phyloP scores from a whole-genome alignment of 305 asterid species.

The Fraxinus velutina region DNA sequence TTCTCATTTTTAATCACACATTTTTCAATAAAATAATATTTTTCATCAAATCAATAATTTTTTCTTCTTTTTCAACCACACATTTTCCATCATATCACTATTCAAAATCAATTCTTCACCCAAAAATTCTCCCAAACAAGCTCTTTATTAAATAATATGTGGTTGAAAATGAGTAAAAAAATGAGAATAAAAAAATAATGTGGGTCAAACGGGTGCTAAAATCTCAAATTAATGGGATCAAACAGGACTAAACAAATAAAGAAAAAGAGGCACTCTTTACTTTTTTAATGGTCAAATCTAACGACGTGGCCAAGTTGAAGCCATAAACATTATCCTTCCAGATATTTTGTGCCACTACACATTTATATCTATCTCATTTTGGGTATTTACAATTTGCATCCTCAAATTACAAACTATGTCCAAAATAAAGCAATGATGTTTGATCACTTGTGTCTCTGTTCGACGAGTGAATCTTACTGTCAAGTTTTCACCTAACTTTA shows the following conservation, averaged over 20 bases:
- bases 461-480: not conserved
- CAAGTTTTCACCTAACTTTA: not conserved
- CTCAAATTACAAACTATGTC: not conserved
- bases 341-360: conserved; percentile 47
- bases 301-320: conserved; percentile 52
- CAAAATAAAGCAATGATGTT: not conserved
- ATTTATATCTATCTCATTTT: conserved; percentile 3
- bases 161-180: too few relatives aligned
- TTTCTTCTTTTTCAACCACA: too few relatives aligned
- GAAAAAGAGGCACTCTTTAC: conserved; percentile 14
- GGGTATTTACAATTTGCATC: conserved; percentile 3
- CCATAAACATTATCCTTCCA: conserved; percentile 39
- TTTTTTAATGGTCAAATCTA: conserved; percentile 24
- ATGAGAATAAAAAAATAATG: too few relatives aligned
- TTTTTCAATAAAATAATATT: too few relatives aligned
- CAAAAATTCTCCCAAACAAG: too few relatives aligned
- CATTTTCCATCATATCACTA: too few relatives aligned
- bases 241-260: not conserved
- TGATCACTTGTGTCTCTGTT: not conserved
- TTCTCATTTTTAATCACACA: too few relatives aligned
- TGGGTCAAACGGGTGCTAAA: too few relatives aligned
- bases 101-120: too few relatives aligned
- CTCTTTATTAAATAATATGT: too few relatives aligned
- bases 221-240: too few relatives aligned
- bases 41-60: too few relatives aligned